phyloP scores from a whole-genome alignment of 345 rosid species.

The Dovyalis caffra region DNA sequence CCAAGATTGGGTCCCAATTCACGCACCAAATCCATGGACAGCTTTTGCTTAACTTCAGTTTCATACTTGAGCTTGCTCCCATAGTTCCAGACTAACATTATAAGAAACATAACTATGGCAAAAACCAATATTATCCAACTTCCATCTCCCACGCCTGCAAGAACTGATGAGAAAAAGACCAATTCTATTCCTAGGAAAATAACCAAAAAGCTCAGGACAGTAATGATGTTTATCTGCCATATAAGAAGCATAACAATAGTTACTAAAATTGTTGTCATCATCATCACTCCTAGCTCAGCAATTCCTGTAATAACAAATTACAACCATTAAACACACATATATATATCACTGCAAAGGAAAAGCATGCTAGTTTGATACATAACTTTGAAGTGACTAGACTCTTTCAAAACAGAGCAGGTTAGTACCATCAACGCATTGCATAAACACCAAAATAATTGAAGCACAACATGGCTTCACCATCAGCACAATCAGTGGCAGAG shows the following conservation, averaged over 20 bases:
- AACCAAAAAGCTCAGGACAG: constrained; percentile 62
- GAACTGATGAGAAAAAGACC: constrained; percentile 81
- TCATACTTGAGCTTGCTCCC: constrained; percentile 97
- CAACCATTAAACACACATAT: not conserved
- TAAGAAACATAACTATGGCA: constrained; percentile 76
- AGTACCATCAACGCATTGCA: not conserved
- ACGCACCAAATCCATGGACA: constrained; percentile 91
- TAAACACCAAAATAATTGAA: not conserved
- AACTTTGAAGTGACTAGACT: not conserved
- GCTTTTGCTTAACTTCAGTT: constrained; percentile 91
- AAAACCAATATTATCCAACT: constrained; percentile 96
- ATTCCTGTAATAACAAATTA: constrained; percentile 56
- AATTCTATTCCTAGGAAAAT: constrained; percentile 84
- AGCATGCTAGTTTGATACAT: not conserved
- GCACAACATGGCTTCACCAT: not conserved
- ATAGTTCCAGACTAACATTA: constrained; percentile 93
- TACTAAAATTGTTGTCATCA: constrained; percentile 91
- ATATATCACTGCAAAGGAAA: not conserved
- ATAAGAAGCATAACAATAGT: constrained; percentile 97
- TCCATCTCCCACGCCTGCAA: constrained; percentile 76
- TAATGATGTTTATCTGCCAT: constrained; percentile 91
- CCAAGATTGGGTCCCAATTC: constrained; percentile 93
- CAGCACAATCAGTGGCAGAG: too few species aligned
- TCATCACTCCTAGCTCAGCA: constrained; percentile 98
- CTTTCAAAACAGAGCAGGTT: not conserved